phyloP scores from a whole-genome alignment of 257 asterid genomes.

The Solanum habrochaites region DNA sequence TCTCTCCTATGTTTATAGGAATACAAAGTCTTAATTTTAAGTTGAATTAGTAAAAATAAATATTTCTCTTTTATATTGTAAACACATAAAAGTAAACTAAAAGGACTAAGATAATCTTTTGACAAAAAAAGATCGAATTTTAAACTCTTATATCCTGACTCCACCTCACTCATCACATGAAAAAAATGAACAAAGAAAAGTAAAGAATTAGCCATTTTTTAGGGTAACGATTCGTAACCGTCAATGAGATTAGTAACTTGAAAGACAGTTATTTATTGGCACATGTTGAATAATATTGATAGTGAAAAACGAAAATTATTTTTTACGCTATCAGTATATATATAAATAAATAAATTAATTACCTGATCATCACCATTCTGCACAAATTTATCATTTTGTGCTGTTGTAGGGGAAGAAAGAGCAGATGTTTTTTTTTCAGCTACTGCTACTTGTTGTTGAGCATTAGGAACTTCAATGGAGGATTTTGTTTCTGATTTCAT shows the following conservation, averaged over 20 bases:
- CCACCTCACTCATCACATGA: not conserved
- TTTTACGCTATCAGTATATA: not conserved
- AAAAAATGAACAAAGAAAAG: not conserved
- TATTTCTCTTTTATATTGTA: no score
- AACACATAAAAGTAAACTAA: no score
- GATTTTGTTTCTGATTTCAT: not conserved
- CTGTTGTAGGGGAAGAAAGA: not conserved
- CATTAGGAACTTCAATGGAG: not conserved
- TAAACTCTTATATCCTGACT: no score
- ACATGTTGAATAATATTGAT: not conserved
- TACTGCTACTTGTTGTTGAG: not conserved
- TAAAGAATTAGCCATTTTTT: not conserved
- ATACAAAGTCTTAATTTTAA: not conserved
- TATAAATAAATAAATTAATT: not conserved
- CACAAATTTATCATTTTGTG: not conserved
- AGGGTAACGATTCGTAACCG: not conserved
- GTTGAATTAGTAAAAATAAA: not conserved
- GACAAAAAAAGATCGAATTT: no score
- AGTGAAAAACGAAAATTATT: not conserved
- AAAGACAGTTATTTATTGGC: not conserved
- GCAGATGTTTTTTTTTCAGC: not conserved
- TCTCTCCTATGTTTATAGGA: no score
- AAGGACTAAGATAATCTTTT: not conserved
- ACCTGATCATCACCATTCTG: not conserved
- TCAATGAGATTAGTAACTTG: not conserved